Evolutionary conservation across 345 rosid species (phyloP), one percentile per base, ranked within the genome.

Genomic region (Dipteronia dyeriana): DNA sequence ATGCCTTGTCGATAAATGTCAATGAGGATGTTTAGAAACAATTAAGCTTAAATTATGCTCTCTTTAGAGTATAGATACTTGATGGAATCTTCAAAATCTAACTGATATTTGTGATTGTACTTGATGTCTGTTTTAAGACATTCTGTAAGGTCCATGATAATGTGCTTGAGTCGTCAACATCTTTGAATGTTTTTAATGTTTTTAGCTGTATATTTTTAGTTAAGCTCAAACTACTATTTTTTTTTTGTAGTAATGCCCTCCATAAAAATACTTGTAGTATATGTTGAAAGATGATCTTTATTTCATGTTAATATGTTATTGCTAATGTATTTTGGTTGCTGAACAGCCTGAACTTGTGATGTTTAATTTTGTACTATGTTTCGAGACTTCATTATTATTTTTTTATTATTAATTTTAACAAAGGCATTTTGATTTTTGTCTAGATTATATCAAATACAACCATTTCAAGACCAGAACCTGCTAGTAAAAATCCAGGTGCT

Each of bases 381-480:
- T 29, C 1, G 19, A 25, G 53, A 34, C 38, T 4, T 34, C 38
- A 34, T 7, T 34, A 61, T 61, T 17, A 13, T 62, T 59, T 62
- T 59, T 1, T 45, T 45, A 53, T 53, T 53, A 16, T 16, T 53
- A 49, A 12, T 72, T 72, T 38, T 65, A 12, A 59, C 14, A 7
- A 20, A 67, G 20, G 71, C n/a, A 12, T 25, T 65, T 69, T 60
- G 20, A 63, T 66, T 66, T 47, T 79, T 81, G 12, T 77, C 51
- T 79, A 94, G 99, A 89, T 96, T 75, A 92, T 96, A 84, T 86
- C 99, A 75, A 96, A 96, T 80, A 96, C 99, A 61, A 94, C 98
- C 43, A 80, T 96, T 71, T 92, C 94, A 23, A 94, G 99, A 81
- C 97, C 97, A 67, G 97, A 92, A 41, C 64, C 92, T 72, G 90